These are phyloP conservation scores for Musa troglodytarum DNA, from an alignment of 176 grass and related monocot genomes.

Conservation along the genomic window DNA sequence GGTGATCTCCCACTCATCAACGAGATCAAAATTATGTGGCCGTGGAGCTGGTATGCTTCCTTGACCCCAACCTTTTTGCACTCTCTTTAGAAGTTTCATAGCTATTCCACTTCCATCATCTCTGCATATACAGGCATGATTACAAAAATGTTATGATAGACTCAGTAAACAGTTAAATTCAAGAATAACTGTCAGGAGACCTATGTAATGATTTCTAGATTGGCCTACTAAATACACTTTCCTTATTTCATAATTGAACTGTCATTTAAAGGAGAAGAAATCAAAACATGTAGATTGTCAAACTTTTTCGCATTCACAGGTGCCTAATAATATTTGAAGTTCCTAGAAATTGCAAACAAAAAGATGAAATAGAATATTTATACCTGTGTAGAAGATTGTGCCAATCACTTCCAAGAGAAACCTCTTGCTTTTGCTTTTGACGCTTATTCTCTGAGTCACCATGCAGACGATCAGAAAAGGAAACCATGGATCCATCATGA, in stretches of 20 bases:
- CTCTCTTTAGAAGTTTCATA: conserved; percentile 87
- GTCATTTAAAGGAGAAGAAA: not conserved
- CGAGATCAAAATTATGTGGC: not conserved
- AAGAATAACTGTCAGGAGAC: not conserved
- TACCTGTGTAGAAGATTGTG: conserved; percentile 73
- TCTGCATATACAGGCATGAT: conserved; percentile 35
- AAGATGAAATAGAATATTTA: conserved; percentile 2
- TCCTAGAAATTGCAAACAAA: not conserved
- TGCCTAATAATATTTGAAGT: conserved; percentile 14
- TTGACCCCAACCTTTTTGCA: conserved; percentile 17
- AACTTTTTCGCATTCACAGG: not conserved
- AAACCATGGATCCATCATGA: conserved; percentile 15
- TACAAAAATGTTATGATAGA: conserved; percentile 18
- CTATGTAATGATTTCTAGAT: not conserved
- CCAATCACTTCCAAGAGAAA: conserved; percentile 53
- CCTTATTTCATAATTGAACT: not conserved
- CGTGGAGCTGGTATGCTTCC: not conserved
- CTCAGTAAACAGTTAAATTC: conserved; percentile 8
- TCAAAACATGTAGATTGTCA: too few relatives aligned
- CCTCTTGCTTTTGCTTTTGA: conserved; percentile 25
- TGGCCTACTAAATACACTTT: too few relatives aligned
- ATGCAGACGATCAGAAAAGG: conserved; percentile 3
- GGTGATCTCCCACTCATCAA: not conserved
- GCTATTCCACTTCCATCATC: conserved; percentile 67
- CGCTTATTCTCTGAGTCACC: conserved; percentile 14